Percentiles rank a stretch among this genome's conserved stretches.
Evolutionary conservation across 208 protist genomes (phyloP).

Genomic region (Leishmania aethiopica): DNA sequence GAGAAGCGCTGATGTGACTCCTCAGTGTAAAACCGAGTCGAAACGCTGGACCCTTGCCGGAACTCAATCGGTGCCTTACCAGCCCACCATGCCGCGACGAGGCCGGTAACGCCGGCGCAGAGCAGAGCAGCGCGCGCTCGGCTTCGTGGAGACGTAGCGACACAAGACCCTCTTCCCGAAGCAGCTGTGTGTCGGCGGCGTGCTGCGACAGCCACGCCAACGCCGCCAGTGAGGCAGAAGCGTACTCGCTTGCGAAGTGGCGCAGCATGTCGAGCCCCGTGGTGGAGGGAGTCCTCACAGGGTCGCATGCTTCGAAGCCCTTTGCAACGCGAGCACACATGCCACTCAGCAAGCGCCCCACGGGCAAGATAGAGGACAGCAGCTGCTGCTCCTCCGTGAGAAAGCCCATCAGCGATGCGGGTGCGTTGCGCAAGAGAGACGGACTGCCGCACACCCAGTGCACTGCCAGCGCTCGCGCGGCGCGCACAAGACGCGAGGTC

Average conservation of each 20-base stretch:
- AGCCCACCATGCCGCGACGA: background rate
- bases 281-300: background rate
- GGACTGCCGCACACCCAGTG: constrained; percentile 23
- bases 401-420: constrained; percentile 3
- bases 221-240: constrained; percentile 4
- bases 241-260: constrained; percentile 5
- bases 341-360: background rate
- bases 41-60: background rate
- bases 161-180: constrained; percentile 3
- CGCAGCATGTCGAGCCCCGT: background rate
- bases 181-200: background rate
- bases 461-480: constrained; percentile 24
- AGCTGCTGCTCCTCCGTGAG: constrained; percentile 19
- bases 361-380: constrained; percentile 3
- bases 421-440: background rate
- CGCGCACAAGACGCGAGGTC: background rate
- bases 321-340: background rate
- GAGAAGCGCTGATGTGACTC: background rate
- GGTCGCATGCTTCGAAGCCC: background rate
- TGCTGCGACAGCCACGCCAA: constrained; percentile 18
- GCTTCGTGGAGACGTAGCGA: background rate
- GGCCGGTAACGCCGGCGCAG: background rate
- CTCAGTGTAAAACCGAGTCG: background rate
- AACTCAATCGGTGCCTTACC: too few relatives aligned
- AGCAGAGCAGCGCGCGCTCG: constrained; percentile 1